Conservation (phyloP, 306 rosid species). For the Carpinus viminea region DNA sequence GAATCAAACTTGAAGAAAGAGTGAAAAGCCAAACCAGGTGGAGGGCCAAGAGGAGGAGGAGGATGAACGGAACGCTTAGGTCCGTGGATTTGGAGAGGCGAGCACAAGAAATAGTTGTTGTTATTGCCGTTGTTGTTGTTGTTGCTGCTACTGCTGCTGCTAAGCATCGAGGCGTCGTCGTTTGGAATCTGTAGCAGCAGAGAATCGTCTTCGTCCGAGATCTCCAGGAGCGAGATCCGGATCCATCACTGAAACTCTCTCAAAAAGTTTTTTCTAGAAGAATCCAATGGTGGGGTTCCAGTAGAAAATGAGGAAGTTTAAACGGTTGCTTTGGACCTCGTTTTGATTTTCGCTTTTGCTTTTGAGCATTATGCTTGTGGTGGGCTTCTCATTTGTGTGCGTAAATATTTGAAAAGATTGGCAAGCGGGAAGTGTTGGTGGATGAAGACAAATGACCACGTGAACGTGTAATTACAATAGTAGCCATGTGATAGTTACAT, state of each 20-base stretch:
- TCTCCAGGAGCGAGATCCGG: slow-evolving; percentile 70
- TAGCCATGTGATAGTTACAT: neutral
- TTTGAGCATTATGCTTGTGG: neutral
- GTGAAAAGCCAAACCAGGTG: slow-evolving; percentile 51
- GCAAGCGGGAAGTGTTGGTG: slow-evolving; percentile 51
- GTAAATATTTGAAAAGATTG: slow-evolving; percentile 42
- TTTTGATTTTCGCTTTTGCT: neutral
- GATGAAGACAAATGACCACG: neutral
- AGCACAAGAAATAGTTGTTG: slow-evolving; percentile 49
- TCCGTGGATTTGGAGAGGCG: slow-evolving; percentile 67
- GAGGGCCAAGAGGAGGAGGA: slow-evolving; percentile 22
- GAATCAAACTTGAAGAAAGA: neutral
- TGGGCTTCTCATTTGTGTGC: neutral
- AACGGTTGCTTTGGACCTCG: slow-evolving; percentile 4
- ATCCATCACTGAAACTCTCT: slow-evolving; percentile 38
- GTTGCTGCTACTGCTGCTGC: too few relatives aligned
- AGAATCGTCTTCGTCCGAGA: slow-evolving; percentile 74
- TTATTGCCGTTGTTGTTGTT: neutral
- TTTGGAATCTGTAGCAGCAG: slow-evolving; percentile 38
- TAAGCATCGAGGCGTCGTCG: slow-evolving; percentile 13
- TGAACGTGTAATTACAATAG: neutral
- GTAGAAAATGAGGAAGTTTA: neutral
- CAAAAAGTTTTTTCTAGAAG: slow-evolving; percentile 5
- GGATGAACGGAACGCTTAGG: slow-evolving; percentile 26
- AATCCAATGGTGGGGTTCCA: neutral